Base-by-base conservation (phyloP, 805 yeast genomes). In the Schizosaccharomyces lindneri region DNA sequence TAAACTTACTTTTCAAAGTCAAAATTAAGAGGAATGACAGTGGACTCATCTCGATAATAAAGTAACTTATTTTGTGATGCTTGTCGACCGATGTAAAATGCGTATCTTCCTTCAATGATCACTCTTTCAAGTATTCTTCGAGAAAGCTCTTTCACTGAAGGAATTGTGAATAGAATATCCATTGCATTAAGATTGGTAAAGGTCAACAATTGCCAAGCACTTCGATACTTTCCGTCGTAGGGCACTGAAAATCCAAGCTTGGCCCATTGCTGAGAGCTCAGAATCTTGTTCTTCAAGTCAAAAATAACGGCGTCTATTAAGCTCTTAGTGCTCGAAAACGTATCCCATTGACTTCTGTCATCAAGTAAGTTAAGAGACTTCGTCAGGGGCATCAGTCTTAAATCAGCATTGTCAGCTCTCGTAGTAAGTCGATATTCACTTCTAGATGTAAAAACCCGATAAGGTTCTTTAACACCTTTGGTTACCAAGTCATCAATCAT, bases 391-490 rank as follows among this genome's bases (percentile, higher is more conserved):
- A 97, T 89, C 62, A 93, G 73, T 64, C 99, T 74, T 62, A 79
- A 71, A 68, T 94, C 97, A 0, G 99, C 97, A 73, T 93, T 93
- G 70, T 93, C 98, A 0, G 95, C 83, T 63, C 99, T 76, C 4
- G 88, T 87, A 43, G 88, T 83, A 48, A 93, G 81, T 69, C 98
- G 76, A 70, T 87, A 93, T 70, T 93, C 99, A 0, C 95, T 85
- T 61, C 99, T 78, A 5, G 97, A 87, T 0, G 98, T 93, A 69
- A 93, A 93, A 98, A 93, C 93, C 65, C 99, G 75, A 70, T 93
- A 93, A 0, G 99, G 99, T 70, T 93, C 99, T 64, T 83, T 86
- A 1, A 93, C 95, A 21, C 98, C 99, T 70, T 87, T 87, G 0
- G 96, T 89, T 39, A 89, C 84, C 65, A 93, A 75, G 73, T 93